Conservation (phyloP, 805 yeast genomes). For the Pichia phayaonensis region DNA sequence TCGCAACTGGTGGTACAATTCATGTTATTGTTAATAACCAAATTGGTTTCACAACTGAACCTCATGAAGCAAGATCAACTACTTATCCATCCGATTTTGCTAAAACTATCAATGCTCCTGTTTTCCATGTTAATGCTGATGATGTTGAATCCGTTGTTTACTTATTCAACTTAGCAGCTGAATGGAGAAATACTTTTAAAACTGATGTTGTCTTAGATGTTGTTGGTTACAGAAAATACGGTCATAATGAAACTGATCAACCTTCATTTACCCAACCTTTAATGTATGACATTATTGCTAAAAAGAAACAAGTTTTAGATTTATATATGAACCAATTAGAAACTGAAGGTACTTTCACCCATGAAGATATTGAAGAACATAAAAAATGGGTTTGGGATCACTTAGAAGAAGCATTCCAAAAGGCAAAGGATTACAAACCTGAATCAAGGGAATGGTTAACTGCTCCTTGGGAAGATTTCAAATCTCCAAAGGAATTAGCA, state of each 20-base stretch:
- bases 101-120: slow-evolving; percentile 93
- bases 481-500: slow-evolving; percentile 94
- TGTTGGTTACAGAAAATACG: slow-evolving; percentile 97
- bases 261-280: slow-evolving; percentile 98
- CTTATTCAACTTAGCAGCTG: slow-evolving; percentile 94
- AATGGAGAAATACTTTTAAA: slow-evolving; percentile 96
- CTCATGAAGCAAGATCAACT: slow-evolving; percentile 94
- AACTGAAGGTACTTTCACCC: slow-evolving; percentile 81
- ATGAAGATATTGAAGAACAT: slow-evolving; percentile 89
- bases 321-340: slow-evolving; percentile 74
- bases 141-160: slow-evolving; percentile 91
- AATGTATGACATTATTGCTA: slow-evolving; percentile 88
- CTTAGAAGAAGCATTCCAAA: slow-evolving; percentile 82
- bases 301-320: slow-evolving; percentile 84
- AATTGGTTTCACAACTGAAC: slow-evolving; percentile 99
- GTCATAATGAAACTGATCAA: slow-evolving; percentile 99
- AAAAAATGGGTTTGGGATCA: slow-evolving; percentile 96
- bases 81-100: slow-evolving; percentile 98
- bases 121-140: slow-evolving; percentile 98
- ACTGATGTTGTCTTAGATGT: slow-evolving; percentile 93
- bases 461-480: slow-evolving; percentile 98
- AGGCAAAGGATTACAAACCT: slow-evolving; percentile 85
- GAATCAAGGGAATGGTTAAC: slow-evolving; percentile 96
- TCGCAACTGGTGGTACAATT: slow-evolving; percentile 96
- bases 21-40: slow-evolving; percentile 96